Evolutionary conservation across 1,139 yeast genomes (phyloP).

Genomic region (Diutina sp.): DNA sequence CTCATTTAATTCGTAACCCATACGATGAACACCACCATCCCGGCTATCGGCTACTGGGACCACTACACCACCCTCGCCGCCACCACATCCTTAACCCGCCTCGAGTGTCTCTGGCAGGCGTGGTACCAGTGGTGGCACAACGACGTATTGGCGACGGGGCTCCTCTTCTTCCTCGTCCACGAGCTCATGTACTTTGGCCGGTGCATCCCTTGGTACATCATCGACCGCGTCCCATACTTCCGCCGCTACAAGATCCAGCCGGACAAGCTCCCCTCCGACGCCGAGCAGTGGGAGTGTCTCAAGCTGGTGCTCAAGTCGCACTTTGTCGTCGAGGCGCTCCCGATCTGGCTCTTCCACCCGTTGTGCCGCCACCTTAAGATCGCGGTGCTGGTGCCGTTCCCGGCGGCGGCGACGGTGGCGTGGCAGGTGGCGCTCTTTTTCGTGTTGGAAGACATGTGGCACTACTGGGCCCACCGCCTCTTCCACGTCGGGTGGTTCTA

Average conservation of each 20-base stretch:
- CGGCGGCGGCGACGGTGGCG: conserved; percentile 41
- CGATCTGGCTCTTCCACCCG: conserved; percentile 94
- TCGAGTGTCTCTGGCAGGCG: conserved; percentile 66
- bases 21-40: background rate
- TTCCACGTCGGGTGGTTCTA: conserved; percentile 80
- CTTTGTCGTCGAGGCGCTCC: conserved; percentile 83
- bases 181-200: conserved; percentile 78
- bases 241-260: conserved; percentile 74
- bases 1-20: too few species aligned
- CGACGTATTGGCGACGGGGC: conserved; percentile 74
- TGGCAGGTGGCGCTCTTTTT: conserved; percentile 65
- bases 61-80: background rate
- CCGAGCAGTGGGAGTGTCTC: conserved; percentile 87
- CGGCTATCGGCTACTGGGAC: background rate
- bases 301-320: conserved; percentile 76
- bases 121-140: conserved; percentile 66
- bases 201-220: conserved; percentile 72
- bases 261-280: conserved; percentile 57
- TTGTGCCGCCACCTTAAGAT: conserved; percentile 69
- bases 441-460: conserved; percentile 88
- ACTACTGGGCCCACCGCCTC: conserved; percentile 84
- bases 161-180: conserved; percentile 60
- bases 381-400: conserved; percentile 73
- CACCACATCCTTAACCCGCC: conserved; percentile 10
- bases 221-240: conserved; percentile 67